Evolutionary conservation across 2,329 filamentous ascomycete genomes (phyloP), one percentile per base, ranked within the genome.

Genomic region (Cladophialophora yegresii): DNA sequence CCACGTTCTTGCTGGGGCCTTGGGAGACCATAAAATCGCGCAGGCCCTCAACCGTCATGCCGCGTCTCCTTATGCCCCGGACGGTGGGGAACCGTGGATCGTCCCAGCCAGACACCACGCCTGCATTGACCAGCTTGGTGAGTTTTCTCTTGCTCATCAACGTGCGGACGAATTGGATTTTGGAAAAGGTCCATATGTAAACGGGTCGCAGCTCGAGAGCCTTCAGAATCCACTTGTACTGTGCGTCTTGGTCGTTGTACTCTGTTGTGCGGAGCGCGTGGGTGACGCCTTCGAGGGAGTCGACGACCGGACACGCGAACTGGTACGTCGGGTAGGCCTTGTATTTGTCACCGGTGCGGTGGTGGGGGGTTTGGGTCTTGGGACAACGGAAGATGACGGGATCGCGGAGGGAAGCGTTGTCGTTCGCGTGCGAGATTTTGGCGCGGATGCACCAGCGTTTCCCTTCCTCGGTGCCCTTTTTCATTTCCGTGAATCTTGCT

Each of bases 341-440:
- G 85, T 86, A 88, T 66, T 82, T 83, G 55, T 75, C 76, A n/a
- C 85, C 85, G 5, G 86, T 88, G 60, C 86, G 84, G 76, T 87
- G 86, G 72, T 88, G 86, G 10, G 81, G 76, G 55, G 83, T 75
- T 5, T 85, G 82, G 73, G 96, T 96, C 51, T 71, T 71, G 7
- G 69, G 66, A 85, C 92, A 97, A 70, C 95, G 89, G 83, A 97
- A 98, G 77, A 99, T 96, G 77, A 98, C 93, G 12, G 95, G 95
- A 77, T 99, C 95, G 70, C 95, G 86, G 85, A 98, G 88, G 59
- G 95, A 92, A 79, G 96, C 96, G 83, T 99, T 98, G 69, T 90
- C 90, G 79, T 95, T 90, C 77, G 96, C 91, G 71, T 90, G 86
- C 1, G 91, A 93, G 72, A 98, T 91, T 83, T 96, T 97, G 64